Conservation (phyloP, 768 basidiomycete genomes). For the Amanita exitialis region DNA sequence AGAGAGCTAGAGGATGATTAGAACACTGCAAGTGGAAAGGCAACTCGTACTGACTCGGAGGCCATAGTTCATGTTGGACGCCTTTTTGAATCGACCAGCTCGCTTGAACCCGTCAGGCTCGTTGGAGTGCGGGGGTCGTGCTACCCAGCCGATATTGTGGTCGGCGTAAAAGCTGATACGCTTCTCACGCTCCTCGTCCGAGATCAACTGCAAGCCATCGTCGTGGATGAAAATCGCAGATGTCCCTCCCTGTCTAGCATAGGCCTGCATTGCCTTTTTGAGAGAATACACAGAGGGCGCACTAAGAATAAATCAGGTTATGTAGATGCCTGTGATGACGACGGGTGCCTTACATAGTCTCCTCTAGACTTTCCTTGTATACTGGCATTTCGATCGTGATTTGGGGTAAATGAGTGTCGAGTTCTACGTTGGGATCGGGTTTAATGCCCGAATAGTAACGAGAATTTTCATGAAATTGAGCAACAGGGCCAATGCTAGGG, state of each 20-base stretch:
- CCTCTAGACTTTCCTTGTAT: slow-evolving; percentile 77
- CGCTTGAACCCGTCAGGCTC: slow-evolving; percentile 62
- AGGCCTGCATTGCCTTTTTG: slow-evolving; percentile 86
- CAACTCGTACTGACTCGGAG: slow-evolving; percentile 23
- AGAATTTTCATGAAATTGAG: slow-evolving; percentile 80
- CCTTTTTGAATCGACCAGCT: slow-evolving; percentile 87
- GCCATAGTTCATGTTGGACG: slow-evolving; percentile 84
- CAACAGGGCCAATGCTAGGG: slow-evolving; percentile 71
- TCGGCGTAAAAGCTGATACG: slow-evolving; percentile 69
- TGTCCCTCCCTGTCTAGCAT: slow-evolving; percentile 82
- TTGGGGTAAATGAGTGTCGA: slow-evolving; percentile 61
- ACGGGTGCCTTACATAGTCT: slow-evolving; percentile 57
- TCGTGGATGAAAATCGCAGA: slow-evolving; percentile 76
- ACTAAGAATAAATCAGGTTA: slow-evolving; percentile 24
- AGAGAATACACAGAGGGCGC: slow-evolving; percentile 65
- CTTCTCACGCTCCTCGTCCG: slow-evolving; percentile 48
- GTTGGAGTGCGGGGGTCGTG: slow-evolving; percentile 62
- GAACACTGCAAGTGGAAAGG: not conserved
- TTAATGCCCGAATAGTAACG: slow-evolving; percentile 68
- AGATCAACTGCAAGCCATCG: slow-evolving; percentile 68
- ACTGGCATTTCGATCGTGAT: slow-evolving; percentile 79
- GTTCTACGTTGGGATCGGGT: slow-evolving; percentile 49
- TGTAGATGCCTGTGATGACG: not conserved
- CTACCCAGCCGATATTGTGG: slow-evolving; percentile 76
- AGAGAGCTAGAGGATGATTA: slow-evolving; percentile 36